Evolutionary conservation across 1,139 yeast genomes (phyloP).

Genomic region (Candida mesenterica): DNA sequence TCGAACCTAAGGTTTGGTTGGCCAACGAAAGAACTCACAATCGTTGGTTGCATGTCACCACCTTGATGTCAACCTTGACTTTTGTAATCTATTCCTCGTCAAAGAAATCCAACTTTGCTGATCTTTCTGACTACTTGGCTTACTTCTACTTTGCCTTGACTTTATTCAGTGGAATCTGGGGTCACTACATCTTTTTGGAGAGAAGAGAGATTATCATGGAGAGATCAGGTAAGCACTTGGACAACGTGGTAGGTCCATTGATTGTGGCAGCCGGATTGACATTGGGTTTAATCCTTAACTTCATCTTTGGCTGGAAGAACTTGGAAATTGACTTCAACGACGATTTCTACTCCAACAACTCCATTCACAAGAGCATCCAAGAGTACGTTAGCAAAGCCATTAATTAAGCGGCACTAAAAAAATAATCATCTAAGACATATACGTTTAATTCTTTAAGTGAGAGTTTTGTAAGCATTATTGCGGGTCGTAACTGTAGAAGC

Average conservation of each 20-base stretch:
- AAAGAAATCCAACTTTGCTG: constrained; percentile 54
- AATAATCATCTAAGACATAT: neutral
- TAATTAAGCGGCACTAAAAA: constrained; percentile 9
- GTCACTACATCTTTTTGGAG: constrained; percentile 69
- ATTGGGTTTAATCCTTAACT: constrained; percentile 67
- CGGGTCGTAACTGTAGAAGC: too few species aligned
- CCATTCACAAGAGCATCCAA: constrained; percentile 36
- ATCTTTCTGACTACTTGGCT: constrained; percentile 63
- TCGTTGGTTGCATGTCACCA: constrained; percentile 93
- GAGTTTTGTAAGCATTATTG: too few species aligned
- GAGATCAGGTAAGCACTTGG: constrained; percentile 85
- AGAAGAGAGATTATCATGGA: constrained; percentile 73
- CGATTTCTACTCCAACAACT: constrained; percentile 32
- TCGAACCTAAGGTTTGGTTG: constrained; percentile 97
- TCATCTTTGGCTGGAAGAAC: constrained; percentile 58
- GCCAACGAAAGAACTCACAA: constrained; percentile 97
- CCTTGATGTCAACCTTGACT: constrained; percentile 81
- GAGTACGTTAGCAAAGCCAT: constrained; percentile 24
- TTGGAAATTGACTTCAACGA: constrained; percentile 22
- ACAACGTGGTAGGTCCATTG: constrained; percentile 86
- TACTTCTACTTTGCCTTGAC: constrained; percentile 79
- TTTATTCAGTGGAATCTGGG: constrained; percentile 84
- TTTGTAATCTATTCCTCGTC: constrained; percentile 84
- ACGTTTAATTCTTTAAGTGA: too few species aligned
- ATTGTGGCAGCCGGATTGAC: constrained; percentile 71